Evolutionary conservation across 208 protist species (phyloP).

Genomic region (Trypanosoma scelopori): DNA sequence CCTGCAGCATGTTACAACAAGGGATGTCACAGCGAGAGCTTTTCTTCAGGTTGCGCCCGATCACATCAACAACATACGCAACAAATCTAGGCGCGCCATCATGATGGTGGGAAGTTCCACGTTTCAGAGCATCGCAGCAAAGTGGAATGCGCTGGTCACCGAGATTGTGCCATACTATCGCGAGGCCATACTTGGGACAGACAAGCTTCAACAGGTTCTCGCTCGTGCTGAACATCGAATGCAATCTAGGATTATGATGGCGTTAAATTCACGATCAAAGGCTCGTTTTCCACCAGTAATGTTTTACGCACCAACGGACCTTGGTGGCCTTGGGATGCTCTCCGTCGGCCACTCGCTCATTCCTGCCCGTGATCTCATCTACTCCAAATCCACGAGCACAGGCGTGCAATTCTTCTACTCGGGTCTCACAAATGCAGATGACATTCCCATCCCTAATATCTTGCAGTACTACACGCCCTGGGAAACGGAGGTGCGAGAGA

Average conservation of each 20-base stretch:
- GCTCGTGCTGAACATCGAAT: slow-evolving; percentile 99
- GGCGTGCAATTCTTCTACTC: slow-evolving; percentile 99
- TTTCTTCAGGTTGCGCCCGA: slow-evolving; percentile 98
- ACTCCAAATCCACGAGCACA: slow-evolving; percentile 97
- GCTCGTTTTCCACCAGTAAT: slow-evolving; percentile 99
- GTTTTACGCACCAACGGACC: slow-evolving; percentile 99
- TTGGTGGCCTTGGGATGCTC: slow-evolving; percentile 99
- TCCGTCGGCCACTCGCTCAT: slow-evolving; percentile 99
- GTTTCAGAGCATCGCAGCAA: slow-evolving; percentile 99
- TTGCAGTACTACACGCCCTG: slow-evolving; percentile 99
- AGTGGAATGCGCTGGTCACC: slow-evolving; percentile 99
- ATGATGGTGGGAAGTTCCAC: slow-evolving; percentile 99
- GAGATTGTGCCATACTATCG: slow-evolving; percentile 99
- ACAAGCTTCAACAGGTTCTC: slow-evolving; percentile 98
- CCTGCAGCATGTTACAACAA: slow-evolving; percentile 98
- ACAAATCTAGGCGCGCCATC: slow-evolving; percentile 98
- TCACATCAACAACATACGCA: slow-evolving; percentile 97
- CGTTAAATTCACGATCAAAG: slow-evolving; percentile 99
- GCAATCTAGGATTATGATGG: slow-evolving; percentile 99
- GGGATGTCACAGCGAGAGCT: slow-evolving; percentile 98
- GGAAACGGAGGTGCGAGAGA: slow-evolving; percentile 99
- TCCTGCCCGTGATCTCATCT: slow-evolving; percentile 98
- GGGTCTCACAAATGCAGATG: slow-evolving; percentile 98
- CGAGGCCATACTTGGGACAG: slow-evolving; percentile 97
- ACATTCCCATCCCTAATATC: slow-evolving; percentile 99